Evolutionary conservation across 805 yeast species (phyloP).

Genomic region (Monosporozyma aerobia): DNA sequence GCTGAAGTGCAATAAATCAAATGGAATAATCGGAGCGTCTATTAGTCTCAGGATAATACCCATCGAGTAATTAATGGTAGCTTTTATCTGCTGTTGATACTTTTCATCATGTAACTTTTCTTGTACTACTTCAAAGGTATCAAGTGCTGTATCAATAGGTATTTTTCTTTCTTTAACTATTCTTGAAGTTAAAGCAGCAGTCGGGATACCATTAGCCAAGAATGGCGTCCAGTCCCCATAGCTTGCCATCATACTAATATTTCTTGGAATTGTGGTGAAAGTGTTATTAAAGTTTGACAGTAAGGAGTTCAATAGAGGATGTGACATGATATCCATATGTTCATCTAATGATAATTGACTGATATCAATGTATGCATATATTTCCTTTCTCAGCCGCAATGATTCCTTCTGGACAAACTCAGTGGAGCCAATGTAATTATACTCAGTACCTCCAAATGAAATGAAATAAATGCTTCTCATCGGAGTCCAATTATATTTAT

Average conservation of each 20-base stretch:
- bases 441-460: slow-evolving; percentile 72
- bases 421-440: slow-evolving; percentile 71
- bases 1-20: slow-evolving; percentile 41
- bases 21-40: slow-evolving; percentile 71
- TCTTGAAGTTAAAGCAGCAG: slow-evolving; percentile 13
- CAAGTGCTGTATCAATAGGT: slow-evolving; percentile 56
- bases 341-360: slow-evolving; percentile 34
- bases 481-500: slow-evolving; percentile 67
- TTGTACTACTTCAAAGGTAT: slow-evolving; percentile 47
- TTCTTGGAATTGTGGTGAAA: background rate
- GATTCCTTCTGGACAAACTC: slow-evolving; percentile 56
- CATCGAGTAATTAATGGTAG: slow-evolving; percentile 47
- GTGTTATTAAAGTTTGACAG: background rate
- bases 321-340: slow-evolving; percentile 41
- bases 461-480: slow-evolving; percentile 72
- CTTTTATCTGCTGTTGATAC: slow-evolving; percentile 44
- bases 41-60: slow-evolving; percentile 44
- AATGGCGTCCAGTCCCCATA: slow-evolving; percentile 62
- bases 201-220: slow-evolving; percentile 42
- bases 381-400: slow-evolving; percentile 45
- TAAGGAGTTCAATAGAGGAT: slow-evolving; percentile 45
- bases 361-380: slow-evolving; percentile 64
- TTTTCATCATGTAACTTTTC: slow-evolving; percentile 11
- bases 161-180: slow-evolving; percentile 31
- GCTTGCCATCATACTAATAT: slow-evolving; percentile 14